Percentiles rank a stretch among this genome's conserved stretches.
Conservation (phyloP, 148 eudicot species). For the Rhododendron ovatum region DNA sequence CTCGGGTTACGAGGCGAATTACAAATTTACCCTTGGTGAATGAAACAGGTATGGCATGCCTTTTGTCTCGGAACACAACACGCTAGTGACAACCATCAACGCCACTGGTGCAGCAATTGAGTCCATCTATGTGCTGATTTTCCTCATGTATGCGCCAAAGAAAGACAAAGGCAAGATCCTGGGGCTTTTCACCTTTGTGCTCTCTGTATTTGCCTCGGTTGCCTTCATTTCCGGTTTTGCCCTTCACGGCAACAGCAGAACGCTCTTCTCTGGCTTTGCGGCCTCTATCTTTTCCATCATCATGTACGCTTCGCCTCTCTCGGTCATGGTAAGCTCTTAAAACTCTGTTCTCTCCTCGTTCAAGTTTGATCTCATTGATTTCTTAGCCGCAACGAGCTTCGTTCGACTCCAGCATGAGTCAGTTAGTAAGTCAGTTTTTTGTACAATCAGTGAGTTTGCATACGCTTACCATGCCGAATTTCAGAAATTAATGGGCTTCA, state of each 20-base stretch:
- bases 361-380: background rate
- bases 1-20: background rate
- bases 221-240: conserved; percentile 67
- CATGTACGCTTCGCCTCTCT: conserved; percentile 82
- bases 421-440: no score
- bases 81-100: conserved; percentile 50
- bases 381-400: background rate
- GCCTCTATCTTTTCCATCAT: conserved; percentile 78
- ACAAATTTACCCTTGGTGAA: background rate
- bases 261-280: conserved; percentile 64
- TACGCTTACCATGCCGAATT: no score
- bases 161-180: conserved; percentile 66
- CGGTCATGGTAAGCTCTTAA: conserved; percentile 48
- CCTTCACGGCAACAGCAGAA: conserved; percentile 59
- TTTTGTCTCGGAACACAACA: conserved; percentile 57
- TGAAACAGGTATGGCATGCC: conserved; percentile 60
- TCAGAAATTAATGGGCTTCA: no score
- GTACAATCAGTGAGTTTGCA: no score
- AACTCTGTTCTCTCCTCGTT: background rate
- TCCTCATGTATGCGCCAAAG: conserved; percentile 55
- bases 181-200: conserved; percentile 34
- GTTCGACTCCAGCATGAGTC: background rate
- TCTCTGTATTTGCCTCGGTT: conserved; percentile 39
- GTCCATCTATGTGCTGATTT: conserved; percentile 57
- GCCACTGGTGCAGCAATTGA: conserved; percentile 66